phyloP scores from a whole-genome alignment of 805 yeast species.

The Metschnikowia sp. region DNA sequence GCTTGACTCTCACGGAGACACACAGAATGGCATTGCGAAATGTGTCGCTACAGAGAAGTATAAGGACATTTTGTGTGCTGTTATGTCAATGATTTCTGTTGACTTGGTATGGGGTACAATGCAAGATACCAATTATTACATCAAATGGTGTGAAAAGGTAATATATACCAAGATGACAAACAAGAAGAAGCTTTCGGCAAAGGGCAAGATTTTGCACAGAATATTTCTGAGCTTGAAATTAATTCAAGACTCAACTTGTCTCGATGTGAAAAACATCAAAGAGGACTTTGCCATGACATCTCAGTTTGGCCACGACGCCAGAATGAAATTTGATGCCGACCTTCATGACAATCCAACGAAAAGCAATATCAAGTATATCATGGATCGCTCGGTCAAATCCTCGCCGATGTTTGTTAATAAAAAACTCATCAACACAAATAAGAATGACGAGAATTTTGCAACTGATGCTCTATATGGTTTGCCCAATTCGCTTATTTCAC shows the following conservation, averaged over 20 bases:
- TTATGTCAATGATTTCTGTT: conserved; percentile 80
- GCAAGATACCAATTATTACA: conserved; percentile 76
- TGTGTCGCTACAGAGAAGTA: conserved; percentile 57
- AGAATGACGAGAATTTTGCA: conserved; percentile 57
- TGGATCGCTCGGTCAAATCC: conserved; percentile 18
- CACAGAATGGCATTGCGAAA: conserved; percentile 44
- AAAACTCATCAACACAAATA: conserved; percentile 43
- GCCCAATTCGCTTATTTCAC: conserved; percentile 71
- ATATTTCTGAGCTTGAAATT: conserved; percentile 72
- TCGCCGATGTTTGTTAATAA: conserved; percentile 42
- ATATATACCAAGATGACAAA: conserved; percentile 64
- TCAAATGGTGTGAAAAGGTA: conserved; percentile 72
- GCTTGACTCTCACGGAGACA: conserved; percentile 30
- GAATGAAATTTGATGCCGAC: conserved; percentile 13
- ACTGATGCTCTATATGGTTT: conserved; percentile 82
- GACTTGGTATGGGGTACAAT: conserved; percentile 90
- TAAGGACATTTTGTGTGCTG: conserved; percentile 79
- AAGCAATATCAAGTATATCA: conserved; percentile 18
- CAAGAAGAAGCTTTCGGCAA: conserved; percentile 63
- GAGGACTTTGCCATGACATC: conserved; percentile 30
- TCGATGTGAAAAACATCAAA: conserved; percentile 32
- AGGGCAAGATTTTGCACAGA: conserved; percentile 74
- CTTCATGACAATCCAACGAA: conserved; percentile 13
- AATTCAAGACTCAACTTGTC: conserved; percentile 72
- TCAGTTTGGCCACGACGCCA: conserved; percentile 31